Evolutionary conservation across 2,329 filamentous ascomycete species (phyloP), one percentile per base, ranked within the genome.

Genomic region (Exophiala mesophila): DNA sequence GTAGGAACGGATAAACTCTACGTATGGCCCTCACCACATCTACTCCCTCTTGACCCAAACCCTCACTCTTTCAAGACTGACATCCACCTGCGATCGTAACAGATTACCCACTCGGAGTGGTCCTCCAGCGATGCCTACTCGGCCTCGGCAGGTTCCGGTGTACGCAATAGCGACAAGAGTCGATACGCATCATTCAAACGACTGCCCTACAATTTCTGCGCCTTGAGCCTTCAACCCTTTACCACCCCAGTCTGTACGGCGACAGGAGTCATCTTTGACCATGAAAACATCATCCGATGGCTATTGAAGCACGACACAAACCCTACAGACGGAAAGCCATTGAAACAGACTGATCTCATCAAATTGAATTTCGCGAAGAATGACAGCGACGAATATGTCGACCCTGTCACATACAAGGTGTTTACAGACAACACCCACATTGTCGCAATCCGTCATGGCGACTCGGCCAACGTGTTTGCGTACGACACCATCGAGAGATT

Each of bases 71-170:
- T 12, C 7, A 26, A 26, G 12, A 26, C 23, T 26, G 12, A 26
- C 23, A 26, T 12, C 23, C 23, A 12, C n/a, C n/a, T 26, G 23
- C 6, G 7, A 26, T 7, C 23, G 33, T 12, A 43, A 37, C 54
- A 81, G 76, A 98, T 98, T 60, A 98, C 92, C 41, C 94, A 98
- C 69, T 94, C 87, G 29, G 92, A 98, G 73, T 98, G 92, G 92
- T 83, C 88, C 5, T 95, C 88, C 4, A 80, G 83, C 35, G 89
- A 96, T 65, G 82, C 87, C 45, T 96, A 86, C 67, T 85, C 85
- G 21, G 88, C 88, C 54, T 89, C 82, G 61, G 82, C 77, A 19
- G 85, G 85, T 56, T 74, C 82, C 42, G 80, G 80, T 55, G 78
- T 83, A 43, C 81, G 68, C 65, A 26, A 26, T 12, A 26, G 23